phyloP scores from a whole-genome alignment of 2,329 filamentous ascomycete genomes.

The Trichoderma cornu-damae region DNA sequence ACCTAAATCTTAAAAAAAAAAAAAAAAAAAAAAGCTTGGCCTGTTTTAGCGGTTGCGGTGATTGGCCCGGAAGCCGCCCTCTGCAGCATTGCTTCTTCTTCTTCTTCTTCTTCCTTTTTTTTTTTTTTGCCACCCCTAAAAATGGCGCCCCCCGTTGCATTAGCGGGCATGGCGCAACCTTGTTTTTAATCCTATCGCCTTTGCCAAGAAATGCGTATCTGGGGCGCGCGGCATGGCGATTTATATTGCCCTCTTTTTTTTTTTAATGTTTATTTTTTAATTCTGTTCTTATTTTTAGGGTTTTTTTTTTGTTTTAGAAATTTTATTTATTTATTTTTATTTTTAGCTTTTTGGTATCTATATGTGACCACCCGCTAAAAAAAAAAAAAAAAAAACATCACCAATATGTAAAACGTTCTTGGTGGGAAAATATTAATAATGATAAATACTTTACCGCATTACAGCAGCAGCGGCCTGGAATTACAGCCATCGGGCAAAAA shows the following conservation, averaged over 20 bases:
- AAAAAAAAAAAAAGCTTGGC: conserved; percentile 5
- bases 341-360: no score
- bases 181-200: conserved; percentile 16
- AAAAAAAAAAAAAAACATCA: no score
- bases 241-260: neutral
- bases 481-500: no score
- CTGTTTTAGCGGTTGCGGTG: neutral
- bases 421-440: no score
- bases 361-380: no score
- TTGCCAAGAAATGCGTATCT: conserved; percentile 12
- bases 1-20: no score
- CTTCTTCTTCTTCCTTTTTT: neutral
- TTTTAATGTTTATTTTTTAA: neutral
- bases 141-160: conserved; percentile 2
- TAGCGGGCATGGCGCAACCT: conserved; percentile 16
- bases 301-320: neutral
- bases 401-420: no score
- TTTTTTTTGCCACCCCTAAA: neutral
- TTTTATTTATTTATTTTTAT: no score
- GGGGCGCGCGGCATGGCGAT: neutral
- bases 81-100: no score
- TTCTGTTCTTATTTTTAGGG: no score
- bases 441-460: no score
- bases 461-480: no score
- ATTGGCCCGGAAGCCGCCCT: neutral